Conservation (phyloP, 768 basidiomycete genomes). For the Hericium alpestre region DNA sequence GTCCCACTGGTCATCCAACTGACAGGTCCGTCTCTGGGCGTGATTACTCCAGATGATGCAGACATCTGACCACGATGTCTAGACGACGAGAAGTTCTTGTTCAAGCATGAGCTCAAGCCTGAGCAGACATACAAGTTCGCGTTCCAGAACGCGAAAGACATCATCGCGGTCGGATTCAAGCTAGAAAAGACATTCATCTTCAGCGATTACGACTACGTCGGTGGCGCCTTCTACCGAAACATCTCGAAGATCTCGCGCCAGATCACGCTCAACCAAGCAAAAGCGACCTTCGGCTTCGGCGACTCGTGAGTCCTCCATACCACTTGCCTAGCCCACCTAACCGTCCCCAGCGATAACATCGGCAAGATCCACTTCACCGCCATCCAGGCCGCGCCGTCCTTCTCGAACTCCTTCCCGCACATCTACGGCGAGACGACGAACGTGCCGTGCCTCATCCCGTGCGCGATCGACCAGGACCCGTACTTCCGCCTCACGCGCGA, state of each 20-base stretch:
- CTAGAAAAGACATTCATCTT: constrained; percentile 94
- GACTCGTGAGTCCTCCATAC: constrained; percentile 62
- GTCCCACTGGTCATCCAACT: constrained; percentile 92
- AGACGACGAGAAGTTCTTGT: constrained; percentile 99
- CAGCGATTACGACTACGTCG: constrained; percentile 82
- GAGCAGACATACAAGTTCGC: constrained; percentile 81
- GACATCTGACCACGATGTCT: not conserved
- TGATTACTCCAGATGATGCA: not conserved
- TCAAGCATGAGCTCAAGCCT: constrained; percentile 88
- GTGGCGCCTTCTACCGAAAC: constrained; percentile 90
- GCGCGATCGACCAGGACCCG: constrained; percentile 95
- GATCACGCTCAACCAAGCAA: constrained; percentile 88
- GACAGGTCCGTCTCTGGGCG: constrained; percentile 47
- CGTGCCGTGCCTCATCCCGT: constrained; percentile 91
- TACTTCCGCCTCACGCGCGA: constrained; percentile 98
- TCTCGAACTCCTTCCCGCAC: constrained; percentile 97
- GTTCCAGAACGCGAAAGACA: constrained; percentile 82
- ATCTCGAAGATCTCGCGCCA: constrained; percentile 86
- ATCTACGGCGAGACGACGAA: constrained; percentile 80
- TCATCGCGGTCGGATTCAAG: constrained; percentile 93
- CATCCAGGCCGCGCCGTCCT: constrained; percentile 91
- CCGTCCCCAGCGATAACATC: constrained; percentile 73
- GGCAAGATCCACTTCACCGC: constrained; percentile 96
- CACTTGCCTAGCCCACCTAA: not conserved
- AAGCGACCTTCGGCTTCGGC: constrained; percentile 91